Base-by-base conservation (phyloP, 495 filamentous ascomycete species). In the Neurospora africana region DNA sequence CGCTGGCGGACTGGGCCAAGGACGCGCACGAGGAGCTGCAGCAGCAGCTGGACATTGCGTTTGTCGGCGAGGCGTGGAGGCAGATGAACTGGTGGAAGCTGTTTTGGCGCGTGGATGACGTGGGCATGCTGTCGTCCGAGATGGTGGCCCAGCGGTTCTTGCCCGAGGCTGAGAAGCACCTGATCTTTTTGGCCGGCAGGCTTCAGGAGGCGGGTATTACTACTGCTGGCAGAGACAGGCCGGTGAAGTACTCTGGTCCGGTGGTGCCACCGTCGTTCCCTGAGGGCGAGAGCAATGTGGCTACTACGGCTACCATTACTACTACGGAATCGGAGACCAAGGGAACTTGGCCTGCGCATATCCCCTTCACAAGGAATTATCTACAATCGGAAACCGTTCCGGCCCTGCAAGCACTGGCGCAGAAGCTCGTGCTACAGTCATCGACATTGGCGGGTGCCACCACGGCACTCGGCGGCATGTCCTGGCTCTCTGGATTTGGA, bases 31-130 rank as follows among this genome's bases (percentile, higher is more conserved):
- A 88, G 1, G 95, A 99, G 76, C 87, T 98, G 6, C 91, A 92
- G 68, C 84, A 90, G 73, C 86, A 91, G 39, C 89, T 98, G 2
- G 90, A 93, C 71, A 79, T 83, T 39, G 93, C 91, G 5, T 95
- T 97, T 75, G 79, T 86, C 15, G 88, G 88, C 43, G 84, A 82
- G 44, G 80, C 86, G 35, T 98, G 95, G 95, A 84, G 85, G 3
- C 90, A 88, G 21, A 83, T 97, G 2, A 86, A 87, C 11, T 99
- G 95, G 95, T 98, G 92, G 92, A 97, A 96, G 78, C 88, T 99
- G 15, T 90, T 97, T 77, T 98, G 93, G 93, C 90, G 91, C 15
- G 92, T 93, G 65, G 95, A 98, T 79, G 95, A 98, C 75, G 93
- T 99, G 44, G 85, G 86, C 37, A 90, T 92, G 86, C 88, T 95